A percentile compares a stretch with the other conserved stretches of the same genome.
These are phyloP conservation scores for Spatholobus suberectus DNA, from an alignment of 306 rosid genomes.

Conservation along the genomic window DNA sequence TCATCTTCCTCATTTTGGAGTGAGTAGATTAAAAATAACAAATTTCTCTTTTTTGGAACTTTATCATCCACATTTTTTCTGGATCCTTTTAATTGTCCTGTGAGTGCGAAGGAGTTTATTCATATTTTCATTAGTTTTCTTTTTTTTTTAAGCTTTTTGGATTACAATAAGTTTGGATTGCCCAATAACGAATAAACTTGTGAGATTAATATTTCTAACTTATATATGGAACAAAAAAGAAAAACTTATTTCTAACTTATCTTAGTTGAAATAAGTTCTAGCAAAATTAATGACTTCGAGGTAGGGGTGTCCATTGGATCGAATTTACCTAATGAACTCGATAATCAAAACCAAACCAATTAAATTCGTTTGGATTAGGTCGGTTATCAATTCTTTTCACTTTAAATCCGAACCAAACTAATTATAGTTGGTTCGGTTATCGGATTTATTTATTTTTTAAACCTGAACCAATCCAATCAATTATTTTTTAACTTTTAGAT, in stretches of 20 bases:
- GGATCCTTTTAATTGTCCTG: not conserved
- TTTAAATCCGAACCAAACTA: too few species aligned
- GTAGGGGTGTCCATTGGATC: too few species aligned
- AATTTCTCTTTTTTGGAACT: not conserved
- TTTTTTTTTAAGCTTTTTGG: not conserved
- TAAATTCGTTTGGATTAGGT: too few species aligned
- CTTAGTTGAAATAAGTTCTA: not conserved
- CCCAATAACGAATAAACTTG: not conserved
- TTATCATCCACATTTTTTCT: not conserved
- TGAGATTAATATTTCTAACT: not conserved
- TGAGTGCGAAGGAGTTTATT: not conserved
- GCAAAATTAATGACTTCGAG: too few species aligned
- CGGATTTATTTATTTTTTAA: too few species aligned
- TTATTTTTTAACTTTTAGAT: too few species aligned
- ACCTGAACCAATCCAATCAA: too few species aligned
- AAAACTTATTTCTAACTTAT: not conserved
- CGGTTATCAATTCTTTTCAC: too few species aligned
- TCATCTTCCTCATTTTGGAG: slow-evolving; percentile 3
- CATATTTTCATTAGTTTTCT: not conserved
- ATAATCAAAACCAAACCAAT: too few species aligned
- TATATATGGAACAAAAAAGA: not conserved
- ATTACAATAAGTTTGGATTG: not conserved
- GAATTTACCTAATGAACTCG: too few species aligned
- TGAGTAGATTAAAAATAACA: not conserved
- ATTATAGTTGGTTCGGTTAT: too few species aligned